Evolutionary conservation across 805 yeast species (phyloP).

Genomic region (Pichia californica): DNA sequence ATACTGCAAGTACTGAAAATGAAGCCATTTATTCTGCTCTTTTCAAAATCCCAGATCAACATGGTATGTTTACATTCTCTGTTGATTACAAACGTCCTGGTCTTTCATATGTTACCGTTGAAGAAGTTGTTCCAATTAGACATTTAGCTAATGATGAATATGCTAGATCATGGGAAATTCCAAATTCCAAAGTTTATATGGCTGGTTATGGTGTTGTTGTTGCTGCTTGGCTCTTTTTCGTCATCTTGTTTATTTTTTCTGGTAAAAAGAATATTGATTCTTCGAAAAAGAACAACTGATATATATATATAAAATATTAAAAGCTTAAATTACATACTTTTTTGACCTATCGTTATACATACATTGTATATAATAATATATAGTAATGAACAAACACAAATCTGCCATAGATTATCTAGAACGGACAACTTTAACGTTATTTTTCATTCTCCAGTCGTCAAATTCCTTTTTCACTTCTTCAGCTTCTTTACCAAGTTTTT

Average conservation of each 20-base stretch:
- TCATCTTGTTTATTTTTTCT: slow-evolving; percentile 50
- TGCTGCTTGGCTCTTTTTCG: slow-evolving; percentile 69
- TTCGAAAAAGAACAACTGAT: slow-evolving; percentile 19
- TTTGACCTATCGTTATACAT: no score
- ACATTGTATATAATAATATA: no score
- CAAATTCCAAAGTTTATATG: slow-evolving; percentile 89
- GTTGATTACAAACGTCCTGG: slow-evolving; percentile 78
- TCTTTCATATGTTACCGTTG: slow-evolving; percentile 56
- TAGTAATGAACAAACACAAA: no score
- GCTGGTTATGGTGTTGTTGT: slow-evolving; percentile 65
- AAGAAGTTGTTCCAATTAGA: slow-evolving; percentile 73
- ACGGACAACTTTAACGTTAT: slow-evolving; percentile 42
- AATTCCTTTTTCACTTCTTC: slow-evolving; percentile 35
- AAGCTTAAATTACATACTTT: no score
- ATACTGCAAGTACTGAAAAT: slow-evolving; percentile 32
- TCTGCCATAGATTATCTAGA: no score
- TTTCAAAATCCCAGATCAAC: slow-evolving; percentile 87
- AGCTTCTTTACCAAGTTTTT: slow-evolving; percentile 34
- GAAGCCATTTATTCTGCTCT: slow-evolving; percentile 46
- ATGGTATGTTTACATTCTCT: slow-evolving; percentile 88
- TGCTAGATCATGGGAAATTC: slow-evolving; percentile 85
- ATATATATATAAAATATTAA: not conserved
- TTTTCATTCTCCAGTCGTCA: slow-evolving; percentile 42
- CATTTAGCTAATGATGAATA: slow-evolving; percentile 95
- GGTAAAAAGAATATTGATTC: slow-evolving; percentile 16